Evolutionary conservation across 352 stramenopile species (phyloP), one percentile per base, ranked within the genome.

Genomic region (Phytophthora multivora): DNA sequence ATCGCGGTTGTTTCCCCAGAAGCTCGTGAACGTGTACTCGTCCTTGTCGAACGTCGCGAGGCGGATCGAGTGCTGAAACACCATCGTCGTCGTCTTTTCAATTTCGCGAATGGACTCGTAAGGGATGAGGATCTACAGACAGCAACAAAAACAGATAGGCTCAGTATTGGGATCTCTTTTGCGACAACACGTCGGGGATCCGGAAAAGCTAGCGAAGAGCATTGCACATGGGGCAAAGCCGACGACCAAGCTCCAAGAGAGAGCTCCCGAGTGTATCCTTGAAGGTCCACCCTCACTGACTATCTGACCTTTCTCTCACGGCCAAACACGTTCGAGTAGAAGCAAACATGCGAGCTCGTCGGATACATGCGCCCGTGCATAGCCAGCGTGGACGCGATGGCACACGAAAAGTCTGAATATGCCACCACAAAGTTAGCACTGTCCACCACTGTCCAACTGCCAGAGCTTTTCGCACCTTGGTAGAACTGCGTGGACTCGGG

Each of bases 291-390:
- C 52, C 41, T 65, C 49, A 41, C 47, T 46, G 39, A 57, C 54
- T 56, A 38, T 15, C 66, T 58, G 53, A 88, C 79, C 77, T 95
- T 95, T 73, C 83, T 83, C 68, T 95, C 86, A 58, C 83, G 84
- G 38, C 84, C 86, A 72, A 95, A 93, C 31, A 93, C 79, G 54
- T 93, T 93, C 51, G 86, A 93, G 76, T 95, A 93, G 55, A 95
- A 95, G 70, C 86, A 95, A 41, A 92, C 74, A 61, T 91, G 81
- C 16, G 83, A 73, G 50, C 78, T 84, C 40, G 84, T 91, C 35
- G 86, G 86, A 77, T 95, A 95, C 86, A 95, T 95, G 58, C 86
- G 84, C 45, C 86, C 86, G 71, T 95, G 86, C 84, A 92, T 93
- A 63, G 83, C 80, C 46, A 95, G 75, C 55, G 83, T 88, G 31